These are phyloP conservation scores for Scalesia atractyloides DNA, from an alignment of 129 eudicot species.

Conservation along the genomic window DNA sequence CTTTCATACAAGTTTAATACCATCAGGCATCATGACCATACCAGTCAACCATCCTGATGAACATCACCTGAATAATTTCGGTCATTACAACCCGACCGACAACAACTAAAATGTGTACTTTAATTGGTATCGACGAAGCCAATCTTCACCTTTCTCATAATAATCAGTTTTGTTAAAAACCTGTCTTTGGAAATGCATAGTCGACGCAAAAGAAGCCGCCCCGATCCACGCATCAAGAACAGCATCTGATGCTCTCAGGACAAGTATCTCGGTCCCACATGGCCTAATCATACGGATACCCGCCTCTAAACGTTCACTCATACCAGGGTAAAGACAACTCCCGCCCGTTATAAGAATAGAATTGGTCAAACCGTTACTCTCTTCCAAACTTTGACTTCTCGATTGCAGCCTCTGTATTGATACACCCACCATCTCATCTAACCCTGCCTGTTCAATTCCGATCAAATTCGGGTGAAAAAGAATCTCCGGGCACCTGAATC, in stretches of 20 bases:
- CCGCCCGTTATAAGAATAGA: conserved; percentile 89
- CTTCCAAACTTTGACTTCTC: conserved; percentile 44
- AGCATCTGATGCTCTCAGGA: conserved; percentile 61
- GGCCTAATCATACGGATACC: conserved; percentile 92
- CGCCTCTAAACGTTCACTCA: conserved; percentile 82
- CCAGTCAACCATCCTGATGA: neutral
- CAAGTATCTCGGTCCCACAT: conserved; percentile 71
- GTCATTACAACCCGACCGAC: conserved; percentile 2
- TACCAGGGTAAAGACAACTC: conserved; percentile 77
- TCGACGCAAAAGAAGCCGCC: conserved; percentile 74
- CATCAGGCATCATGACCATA: neutral
- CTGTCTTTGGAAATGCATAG: conserved; percentile 59
- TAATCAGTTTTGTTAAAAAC: conserved; percentile 70
- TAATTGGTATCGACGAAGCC: conserved; percentile 73
- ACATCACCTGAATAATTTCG: neutral
- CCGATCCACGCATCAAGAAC: conserved; percentile 97
- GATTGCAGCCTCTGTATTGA: conserved; percentile 58
- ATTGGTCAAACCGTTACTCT: conserved; percentile 51
- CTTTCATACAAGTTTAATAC: neutral
- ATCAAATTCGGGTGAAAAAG: conserved; percentile 76
- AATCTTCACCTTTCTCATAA: conserved; percentile 89
- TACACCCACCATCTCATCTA: conserved; percentile 88
- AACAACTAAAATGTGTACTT: conserved; percentile 56
- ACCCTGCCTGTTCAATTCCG: conserved; percentile 94
- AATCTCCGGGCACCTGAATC: conserved; percentile 95